Conservation (phyloP, 768 basidiomycete genomes). For the Exidia glandulosa region DNA sequence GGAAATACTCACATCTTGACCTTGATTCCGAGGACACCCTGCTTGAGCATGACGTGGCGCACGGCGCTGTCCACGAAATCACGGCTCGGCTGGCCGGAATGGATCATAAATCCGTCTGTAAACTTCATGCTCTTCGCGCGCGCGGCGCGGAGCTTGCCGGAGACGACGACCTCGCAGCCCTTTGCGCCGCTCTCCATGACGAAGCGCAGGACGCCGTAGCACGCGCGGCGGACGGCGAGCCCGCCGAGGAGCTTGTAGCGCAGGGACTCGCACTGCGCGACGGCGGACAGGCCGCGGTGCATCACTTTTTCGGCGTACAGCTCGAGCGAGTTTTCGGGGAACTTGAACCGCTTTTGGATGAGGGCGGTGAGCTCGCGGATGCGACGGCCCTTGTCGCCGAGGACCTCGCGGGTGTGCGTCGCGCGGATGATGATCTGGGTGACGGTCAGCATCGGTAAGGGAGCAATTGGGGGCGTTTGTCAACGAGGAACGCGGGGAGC, state of each 20-base stretch:
- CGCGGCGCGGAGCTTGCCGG: constrained; percentile 98
- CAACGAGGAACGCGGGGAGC: background rate
- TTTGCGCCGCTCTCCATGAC: constrained; percentile 99
- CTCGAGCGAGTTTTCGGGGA: constrained; percentile 97
- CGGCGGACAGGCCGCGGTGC: constrained; percentile 93
- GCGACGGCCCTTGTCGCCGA: constrained; percentile 98
- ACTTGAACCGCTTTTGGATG: constrained; percentile 99
- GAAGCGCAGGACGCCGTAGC: constrained; percentile 99
- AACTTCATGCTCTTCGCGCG: constrained; percentile 99
- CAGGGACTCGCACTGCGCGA: constrained; percentile 97
- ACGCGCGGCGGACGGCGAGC: constrained; percentile 95
- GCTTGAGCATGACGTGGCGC: constrained; percentile 92
- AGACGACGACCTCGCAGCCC: constrained; percentile 99
- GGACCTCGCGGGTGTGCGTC: constrained; percentile 97
- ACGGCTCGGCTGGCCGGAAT: constrained; percentile 93
- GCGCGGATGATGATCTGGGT: constrained; percentile 97
- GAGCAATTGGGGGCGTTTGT: background rate
- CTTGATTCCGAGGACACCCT: constrained; percentile 99
- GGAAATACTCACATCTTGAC: constrained; percentile 79
- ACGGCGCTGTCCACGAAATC: constrained; percentile 98
- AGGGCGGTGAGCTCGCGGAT: constrained; percentile 97
- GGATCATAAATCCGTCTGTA: constrained; percentile 99
- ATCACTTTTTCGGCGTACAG: constrained; percentile 99
- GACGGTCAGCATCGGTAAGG: background rate
- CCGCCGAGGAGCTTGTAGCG: constrained; percentile 99